Percentiles rank a stretch among this genome's conserved stretches.
phyloP scores from a whole-genome alignment of 2,329 filamentous ascomycete species.

The Ceratocystiopsis brevicomis region DNA sequence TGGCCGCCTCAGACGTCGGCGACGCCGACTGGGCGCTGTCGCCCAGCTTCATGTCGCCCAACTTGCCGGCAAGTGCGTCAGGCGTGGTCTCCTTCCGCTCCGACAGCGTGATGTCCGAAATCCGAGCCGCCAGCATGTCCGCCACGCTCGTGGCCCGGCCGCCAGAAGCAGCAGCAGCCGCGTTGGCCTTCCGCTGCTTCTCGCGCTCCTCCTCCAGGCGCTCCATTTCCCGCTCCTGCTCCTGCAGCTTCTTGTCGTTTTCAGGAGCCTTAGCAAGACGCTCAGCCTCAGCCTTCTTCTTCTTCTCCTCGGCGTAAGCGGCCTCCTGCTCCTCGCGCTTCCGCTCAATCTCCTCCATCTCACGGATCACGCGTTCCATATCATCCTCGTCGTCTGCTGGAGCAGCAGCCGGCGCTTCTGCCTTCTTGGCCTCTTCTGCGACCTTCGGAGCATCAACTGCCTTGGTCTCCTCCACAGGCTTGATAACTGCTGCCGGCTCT shows the following conservation, averaged over 20 bases:
- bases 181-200: constrained; percentile 30
- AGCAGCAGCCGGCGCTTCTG: constrained; percentile 11
- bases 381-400: constrained; percentile 20
- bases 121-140: constrained; percentile 29
- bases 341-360: constrained; percentile 12
- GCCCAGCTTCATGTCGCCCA: constrained; percentile 29
- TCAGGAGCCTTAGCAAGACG: constrained; percentile 6
- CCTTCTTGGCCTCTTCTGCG: not conserved
- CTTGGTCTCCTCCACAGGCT: constrained; percentile 20
- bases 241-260: constrained; percentile 36
- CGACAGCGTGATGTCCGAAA: constrained; percentile 16
- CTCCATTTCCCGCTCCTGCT: constrained; percentile 55
- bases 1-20: constrained; percentile 17
- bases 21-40: constrained; percentile 14
- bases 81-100: constrained; percentile 29
- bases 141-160: constrained; percentile 27
- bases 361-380: constrained; percentile 11
- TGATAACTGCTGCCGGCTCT: not conserved
- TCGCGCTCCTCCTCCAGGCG: constrained; percentile 53
- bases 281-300: constrained; percentile 7
- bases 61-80: constrained; percentile 28
- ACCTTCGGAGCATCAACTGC: constrained; percentile 8
- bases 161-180: constrained; percentile 22
- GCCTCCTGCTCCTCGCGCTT: constrained; percentile 8
- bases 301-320: constrained; percentile 7